Evolutionary conservation across 768 basidiomycete species (phyloP).

Genomic region (Lanmaoa rubissima): DNA sequence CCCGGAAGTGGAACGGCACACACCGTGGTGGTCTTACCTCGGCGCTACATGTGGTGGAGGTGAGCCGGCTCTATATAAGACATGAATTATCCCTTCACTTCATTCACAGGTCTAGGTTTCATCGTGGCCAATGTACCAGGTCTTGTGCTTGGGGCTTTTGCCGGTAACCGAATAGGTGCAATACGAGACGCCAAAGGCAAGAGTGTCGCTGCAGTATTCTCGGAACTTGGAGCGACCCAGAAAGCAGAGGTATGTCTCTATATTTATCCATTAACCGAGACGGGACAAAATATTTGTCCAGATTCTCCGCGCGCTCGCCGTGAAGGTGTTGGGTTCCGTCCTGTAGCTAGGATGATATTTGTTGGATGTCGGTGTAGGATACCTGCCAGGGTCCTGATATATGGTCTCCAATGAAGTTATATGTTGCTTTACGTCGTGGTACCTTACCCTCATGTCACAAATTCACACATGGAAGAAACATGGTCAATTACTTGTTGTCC

Average conservation of each 20-base stretch:
- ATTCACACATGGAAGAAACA: conserved; percentile 5
- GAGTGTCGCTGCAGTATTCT: conserved; percentile 87
- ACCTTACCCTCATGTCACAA: background rate
- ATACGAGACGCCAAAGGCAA: conserved; percentile 93
- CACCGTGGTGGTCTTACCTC: conserved; percentile 73
- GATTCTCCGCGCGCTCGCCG: conserved; percentile 78
- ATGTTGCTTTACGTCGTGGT: background rate
- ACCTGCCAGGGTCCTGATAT: background rate
- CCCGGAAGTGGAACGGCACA: conserved; percentile 72
- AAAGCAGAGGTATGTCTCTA: conserved; percentile 74
- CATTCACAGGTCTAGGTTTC: conserved; percentile 33
- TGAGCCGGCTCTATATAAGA: conserved; percentile 16
- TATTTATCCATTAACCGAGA: background rate
- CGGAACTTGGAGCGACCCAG: conserved; percentile 68
- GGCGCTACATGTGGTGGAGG: conserved; percentile 71
- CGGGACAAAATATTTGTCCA: conserved; percentile 27
- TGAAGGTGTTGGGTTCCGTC: conserved; percentile 79
- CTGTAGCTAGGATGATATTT: conserved; percentile 18
- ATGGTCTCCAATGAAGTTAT: background rate
- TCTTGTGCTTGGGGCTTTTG: conserved; percentile 79
- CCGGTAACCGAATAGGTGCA: conserved; percentile 89
- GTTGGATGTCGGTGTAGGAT: conserved; percentile 8
- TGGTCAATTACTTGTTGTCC: background rate
- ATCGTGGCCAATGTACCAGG: conserved; percentile 82
- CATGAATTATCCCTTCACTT: conserved; percentile 34